Percentiles rank a stretch among this genome's conserved stretches.
phyloP scores from a whole-genome alignment of 352 stramenopile genomes.

The Aphanomyces invadans region DNA sequence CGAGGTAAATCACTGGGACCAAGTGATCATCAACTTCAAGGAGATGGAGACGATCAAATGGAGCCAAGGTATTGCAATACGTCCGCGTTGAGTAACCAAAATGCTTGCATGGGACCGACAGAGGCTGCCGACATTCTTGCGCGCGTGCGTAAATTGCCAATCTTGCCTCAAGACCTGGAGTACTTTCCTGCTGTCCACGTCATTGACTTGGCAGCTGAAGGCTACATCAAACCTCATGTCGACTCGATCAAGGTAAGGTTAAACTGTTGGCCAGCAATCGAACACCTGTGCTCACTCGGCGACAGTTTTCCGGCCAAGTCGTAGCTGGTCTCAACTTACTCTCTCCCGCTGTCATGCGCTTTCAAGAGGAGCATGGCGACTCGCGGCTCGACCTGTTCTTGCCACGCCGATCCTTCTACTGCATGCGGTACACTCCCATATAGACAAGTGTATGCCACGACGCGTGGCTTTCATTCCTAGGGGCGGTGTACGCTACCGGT shows the following conservation, averaged over 20 bases:
- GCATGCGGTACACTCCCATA: constrained; percentile 61
- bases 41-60: constrained; percentile 82
- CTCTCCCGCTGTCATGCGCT: constrained; percentile 76
- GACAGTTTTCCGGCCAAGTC: constrained; percentile 68
- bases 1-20: constrained; percentile 77
- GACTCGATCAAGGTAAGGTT: constrained; percentile 68
- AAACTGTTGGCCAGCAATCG: not conserved
- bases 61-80: constrained; percentile 35
- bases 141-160: constrained; percentile 46
- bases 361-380: constrained; percentile 69
- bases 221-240: constrained; percentile 81
- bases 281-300: not conserved
- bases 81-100: not conserved
- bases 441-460: not conserved
- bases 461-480: constrained; percentile 27
- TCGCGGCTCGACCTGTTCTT: constrained; percentile 60
- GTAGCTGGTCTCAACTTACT: constrained; percentile 70
- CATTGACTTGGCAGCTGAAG: constrained; percentile 71
- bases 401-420: constrained; percentile 73
- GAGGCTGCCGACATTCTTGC: constrained; percentile 60
- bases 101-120: constrained; percentile 2
- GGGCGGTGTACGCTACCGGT: constrained; percentile 71
- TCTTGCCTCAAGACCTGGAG: constrained; percentile 49
- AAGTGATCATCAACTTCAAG: constrained; percentile 83
- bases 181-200: constrained; percentile 77